These are phyloP conservation scores for Chrysoporthe deuterocubensis DNA, from an alignment of 2,329 filamentous ascomycete genomes.

Conservation along the genomic window DNA sequence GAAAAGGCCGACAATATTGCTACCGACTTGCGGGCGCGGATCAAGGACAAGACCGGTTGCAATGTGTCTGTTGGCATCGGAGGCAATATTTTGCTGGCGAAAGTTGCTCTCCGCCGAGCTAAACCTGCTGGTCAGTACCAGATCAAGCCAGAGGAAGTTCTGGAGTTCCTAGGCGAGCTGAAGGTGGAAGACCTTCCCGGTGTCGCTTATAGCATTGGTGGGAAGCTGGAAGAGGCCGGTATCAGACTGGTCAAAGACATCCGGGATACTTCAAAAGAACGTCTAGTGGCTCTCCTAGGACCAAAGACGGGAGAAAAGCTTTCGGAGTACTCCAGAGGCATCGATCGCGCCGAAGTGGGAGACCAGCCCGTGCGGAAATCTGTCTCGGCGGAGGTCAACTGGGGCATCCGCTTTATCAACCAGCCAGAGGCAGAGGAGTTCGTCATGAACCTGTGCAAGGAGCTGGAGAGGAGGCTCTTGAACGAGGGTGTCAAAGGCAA, in stretches of 20 bases:
- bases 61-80: conserved; percentile 93
- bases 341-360: conserved; percentile 84
- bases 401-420: conserved; percentile 93
- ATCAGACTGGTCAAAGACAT: conserved; percentile 84
- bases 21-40: conserved; percentile 64
- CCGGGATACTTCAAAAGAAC: conserved; percentile 75
- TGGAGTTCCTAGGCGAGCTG: conserved; percentile 77
- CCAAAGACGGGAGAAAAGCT: conserved; percentile 92
- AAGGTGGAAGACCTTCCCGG: conserved; percentile 84
- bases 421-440: conserved; percentile 95
- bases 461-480: conserved; percentile 78
- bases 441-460: conserved; percentile 79
- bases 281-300: conserved; percentile 72
- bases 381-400: conserved; percentile 95
- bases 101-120: conserved; percentile 85
- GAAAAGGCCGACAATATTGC: conserved; percentile 76
- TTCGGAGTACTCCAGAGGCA: conserved; percentile 86
- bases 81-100: conserved; percentile 86
- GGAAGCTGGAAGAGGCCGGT: conserved; percentile 86
- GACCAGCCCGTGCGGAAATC: conserved; percentile 87
- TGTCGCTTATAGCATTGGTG: conserved; percentile 86
- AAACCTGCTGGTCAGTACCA: conserved; percentile 95
- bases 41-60: conserved; percentile 79
- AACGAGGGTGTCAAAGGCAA: conserved; percentile 86
- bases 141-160: conserved; percentile 77